Evolutionary conservation across 371 early-diverging fungal genomes (phyloP).

Genomic region (Syncephalastrum sp.): DNA sequence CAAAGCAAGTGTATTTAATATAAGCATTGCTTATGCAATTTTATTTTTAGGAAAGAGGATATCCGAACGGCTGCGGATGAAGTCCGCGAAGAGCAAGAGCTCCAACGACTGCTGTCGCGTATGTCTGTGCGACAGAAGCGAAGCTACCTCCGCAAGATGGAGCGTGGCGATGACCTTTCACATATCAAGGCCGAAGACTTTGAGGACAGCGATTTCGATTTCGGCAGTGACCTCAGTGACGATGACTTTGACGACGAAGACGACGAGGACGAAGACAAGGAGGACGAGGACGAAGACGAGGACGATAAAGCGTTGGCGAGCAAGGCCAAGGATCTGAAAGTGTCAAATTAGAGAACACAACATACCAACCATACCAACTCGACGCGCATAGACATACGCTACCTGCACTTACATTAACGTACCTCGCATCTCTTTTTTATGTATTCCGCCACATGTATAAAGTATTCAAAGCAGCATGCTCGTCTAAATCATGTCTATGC

Average conservation of each 20-base stretch:
- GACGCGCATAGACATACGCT: neutral
- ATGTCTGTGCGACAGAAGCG: slow-evolving; percentile 90
- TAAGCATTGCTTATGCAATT: too few species aligned
- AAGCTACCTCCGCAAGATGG: slow-evolving; percentile 78
- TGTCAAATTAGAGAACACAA: neutral
- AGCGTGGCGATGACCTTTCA: slow-evolving; percentile 60
- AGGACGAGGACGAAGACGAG: slow-evolving; percentile 20
- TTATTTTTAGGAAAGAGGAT: slow-evolving; percentile 42
- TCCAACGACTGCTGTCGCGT: slow-evolving; percentile 63
- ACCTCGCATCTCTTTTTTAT: slow-evolving; percentile 6
- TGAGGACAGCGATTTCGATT: slow-evolving; percentile 45
- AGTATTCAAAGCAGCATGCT: too few species aligned
- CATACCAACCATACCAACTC: too few species aligned
- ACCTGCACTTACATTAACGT: slow-evolving; percentile 3
- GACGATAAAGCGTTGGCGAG: slow-evolving; percentile 8
- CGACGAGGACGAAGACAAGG: slow-evolving; percentile 8
- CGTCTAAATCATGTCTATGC: too few species aligned
- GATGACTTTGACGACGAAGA: slow-evolving; percentile 41
- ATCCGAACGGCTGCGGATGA: slow-evolving; percentile 59
- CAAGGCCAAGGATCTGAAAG: slow-evolving; percentile 7
- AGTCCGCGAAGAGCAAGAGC: slow-evolving; percentile 69
- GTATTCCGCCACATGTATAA: slow-evolving; percentile 3
- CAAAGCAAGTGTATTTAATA: neutral
- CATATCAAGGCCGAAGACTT: slow-evolving; percentile 33
- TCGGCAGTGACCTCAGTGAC: slow-evolving; percentile 22